Conservation (phyloP, 495 filamentous ascomycete species). For the Neurospora terricola region DNA sequence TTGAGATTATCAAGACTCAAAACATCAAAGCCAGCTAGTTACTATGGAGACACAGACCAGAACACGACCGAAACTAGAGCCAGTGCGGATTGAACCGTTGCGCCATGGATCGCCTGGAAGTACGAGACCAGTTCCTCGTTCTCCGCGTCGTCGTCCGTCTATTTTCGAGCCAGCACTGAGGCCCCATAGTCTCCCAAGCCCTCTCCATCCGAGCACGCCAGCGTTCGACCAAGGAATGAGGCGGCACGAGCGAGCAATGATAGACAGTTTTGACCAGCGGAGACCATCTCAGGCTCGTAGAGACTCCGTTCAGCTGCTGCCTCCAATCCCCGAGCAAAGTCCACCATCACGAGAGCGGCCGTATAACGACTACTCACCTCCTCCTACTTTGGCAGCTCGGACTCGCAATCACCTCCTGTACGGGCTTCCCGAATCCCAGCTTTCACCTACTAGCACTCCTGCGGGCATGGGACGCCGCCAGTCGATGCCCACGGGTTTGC, state of each 20-base stretch:
- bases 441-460: background rate
- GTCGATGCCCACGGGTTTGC: background rate
- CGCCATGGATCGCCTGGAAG: conserved; percentile 5
- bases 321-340: conserved; percentile 19
- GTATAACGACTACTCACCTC: background rate
- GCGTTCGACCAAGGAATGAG: conserved; percentile 27
- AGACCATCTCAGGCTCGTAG: conserved; percentile 5
- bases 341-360: background rate
- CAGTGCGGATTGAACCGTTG: conserved; percentile 25
- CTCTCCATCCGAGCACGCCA: conserved; percentile 24
- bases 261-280: conserved; percentile 29
- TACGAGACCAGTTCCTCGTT: conserved; percentile 8
- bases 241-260: conserved; percentile 29
- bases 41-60: conserved; percentile 20
- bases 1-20: too few species aligned
- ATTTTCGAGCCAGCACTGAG: conserved; percentile 19
- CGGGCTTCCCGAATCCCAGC: background rate
- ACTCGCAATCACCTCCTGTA: background rate
- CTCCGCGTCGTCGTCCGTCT: conserved; percentile 11
- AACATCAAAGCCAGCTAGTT: background rate
- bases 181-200: conserved; percentile 24
- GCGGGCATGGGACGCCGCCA: background rate
- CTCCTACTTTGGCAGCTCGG: background rate
- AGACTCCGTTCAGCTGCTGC: conserved; percentile 10
- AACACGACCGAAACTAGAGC: conserved; percentile 26